Conservation (phyloP, 257 asterid species). For the Lycium barbarum region DNA sequence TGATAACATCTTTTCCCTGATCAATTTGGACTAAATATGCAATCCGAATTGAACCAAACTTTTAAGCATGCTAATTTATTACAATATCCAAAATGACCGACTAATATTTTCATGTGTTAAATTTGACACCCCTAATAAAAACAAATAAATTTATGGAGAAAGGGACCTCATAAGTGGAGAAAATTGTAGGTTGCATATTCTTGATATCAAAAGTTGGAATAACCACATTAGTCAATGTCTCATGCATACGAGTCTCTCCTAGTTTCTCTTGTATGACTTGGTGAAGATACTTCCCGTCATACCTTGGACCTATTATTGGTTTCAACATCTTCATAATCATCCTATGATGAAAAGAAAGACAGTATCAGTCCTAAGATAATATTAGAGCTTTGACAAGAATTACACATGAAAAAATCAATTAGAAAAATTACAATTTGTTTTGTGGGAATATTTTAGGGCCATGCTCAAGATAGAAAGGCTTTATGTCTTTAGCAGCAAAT, state of each 20-base stretch:
- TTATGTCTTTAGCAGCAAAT: conserved; percentile 60
- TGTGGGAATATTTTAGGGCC: conserved; percentile 55
- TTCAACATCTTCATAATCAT: conserved; percentile 35
- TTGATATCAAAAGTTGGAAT: conserved; percentile 76
- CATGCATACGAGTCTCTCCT: conserved; percentile 44
- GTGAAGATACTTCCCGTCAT: conserved; percentile 61
- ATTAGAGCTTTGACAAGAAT: not conserved
- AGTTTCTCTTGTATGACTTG: conserved; percentile 44
- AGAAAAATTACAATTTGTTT: conserved; percentile 31
- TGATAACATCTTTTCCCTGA: not conserved
- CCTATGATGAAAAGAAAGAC: not conserved
- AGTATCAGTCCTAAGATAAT: not conserved
- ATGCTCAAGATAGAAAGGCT: conserved; percentile 51
- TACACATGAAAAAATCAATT: not conserved
- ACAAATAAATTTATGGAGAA: not conserved
- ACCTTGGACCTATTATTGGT: conserved; percentile 58
- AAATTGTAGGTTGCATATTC: conserved; percentile 65
- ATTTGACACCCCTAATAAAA: not conserved
- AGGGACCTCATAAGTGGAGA: conserved; percentile 56
- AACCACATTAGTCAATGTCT: conserved; percentile 65
- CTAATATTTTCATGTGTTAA: not conserved
- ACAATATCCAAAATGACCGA: not conserved
- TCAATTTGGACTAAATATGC: not conserved
- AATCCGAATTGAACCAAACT: not conserved
- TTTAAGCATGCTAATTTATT: not conserved